These are phyloP conservation scores for Phylloporus arenicola DNA, from an alignment of 768 basidiomycete species.

Conservation along the genomic window DNA sequence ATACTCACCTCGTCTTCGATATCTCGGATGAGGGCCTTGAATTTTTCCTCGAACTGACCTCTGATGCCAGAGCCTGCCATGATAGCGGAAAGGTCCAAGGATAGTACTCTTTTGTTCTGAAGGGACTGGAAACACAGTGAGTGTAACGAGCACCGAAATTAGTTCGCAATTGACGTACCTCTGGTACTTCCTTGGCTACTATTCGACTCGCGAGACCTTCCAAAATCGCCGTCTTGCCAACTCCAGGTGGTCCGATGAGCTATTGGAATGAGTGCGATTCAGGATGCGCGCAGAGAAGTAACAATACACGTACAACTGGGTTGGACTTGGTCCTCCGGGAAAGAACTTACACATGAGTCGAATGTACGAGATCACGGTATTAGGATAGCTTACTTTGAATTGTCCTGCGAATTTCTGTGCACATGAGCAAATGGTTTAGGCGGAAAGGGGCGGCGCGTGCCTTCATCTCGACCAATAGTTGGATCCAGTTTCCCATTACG, in stretches of 20 bases:
- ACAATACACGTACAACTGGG: conserved; percentile 57
- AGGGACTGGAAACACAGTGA: conserved; percentile 50
- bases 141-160: not conserved
- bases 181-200: conserved; percentile 85
- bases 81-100: conserved; percentile 77
- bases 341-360: conserved; percentile 45
- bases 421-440: not conserved
- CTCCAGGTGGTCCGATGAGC: conserved; percentile 84
- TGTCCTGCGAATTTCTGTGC: conserved; percentile 75
- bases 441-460: conserved; percentile 26
- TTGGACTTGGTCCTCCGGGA: conserved; percentile 90
- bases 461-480: conserved; percentile 84
- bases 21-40: conserved; percentile 84
- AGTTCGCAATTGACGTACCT: conserved; percentile 42
- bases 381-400: conserved; percentile 65
- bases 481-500: conserved; percentile 84
- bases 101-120: conserved; percentile 81
- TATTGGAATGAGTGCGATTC: conserved; percentile 17
- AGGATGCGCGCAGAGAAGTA: not conserved
- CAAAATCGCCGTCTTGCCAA: conserved; percentile 89
- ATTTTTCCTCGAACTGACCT: conserved; percentile 91
- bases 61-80: conserved; percentile 89
- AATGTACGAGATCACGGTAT: not conserved
- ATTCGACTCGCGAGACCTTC: conserved; percentile 88
- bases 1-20: conserved; percentile 72